Percentiles rank a stretch among this genome's conserved stretches.
phyloP scores from a whole-genome alignment of 1,139 yeast genomes.

The Debaryomyces sp. region DNA sequence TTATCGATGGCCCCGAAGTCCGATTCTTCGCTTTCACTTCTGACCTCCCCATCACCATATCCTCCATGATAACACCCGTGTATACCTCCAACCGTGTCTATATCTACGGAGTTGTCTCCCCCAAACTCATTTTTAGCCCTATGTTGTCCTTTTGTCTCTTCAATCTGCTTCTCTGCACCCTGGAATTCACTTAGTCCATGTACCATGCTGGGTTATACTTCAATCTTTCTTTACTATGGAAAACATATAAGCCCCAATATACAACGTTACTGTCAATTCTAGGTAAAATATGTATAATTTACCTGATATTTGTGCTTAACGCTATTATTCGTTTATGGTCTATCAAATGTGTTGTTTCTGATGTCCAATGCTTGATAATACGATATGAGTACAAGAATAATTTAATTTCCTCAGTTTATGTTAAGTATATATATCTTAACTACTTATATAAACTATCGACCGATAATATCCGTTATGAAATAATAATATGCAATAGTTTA shows the following conservation, averaged over 20 bases:
- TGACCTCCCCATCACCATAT: background rate
- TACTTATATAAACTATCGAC: constrained; percentile 4
- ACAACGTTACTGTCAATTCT: background rate
- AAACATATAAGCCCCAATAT: constrained; percentile 3
- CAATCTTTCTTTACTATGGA: background rate
- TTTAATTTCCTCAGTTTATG: background rate
- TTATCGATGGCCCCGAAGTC: background rate
- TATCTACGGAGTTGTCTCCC: background rate
- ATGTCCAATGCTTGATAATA: background rate
- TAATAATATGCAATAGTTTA: background rate
- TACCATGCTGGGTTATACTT: constrained; percentile 2
- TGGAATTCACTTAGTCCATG: constrained; percentile 2
- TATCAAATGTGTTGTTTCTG: background rate
- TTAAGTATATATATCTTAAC: constrained; percentile 1
- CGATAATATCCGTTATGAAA: background rate
- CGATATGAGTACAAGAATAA: background rate
- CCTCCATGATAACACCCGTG: background rate
- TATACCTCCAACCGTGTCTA: background rate
- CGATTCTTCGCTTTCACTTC: background rate
- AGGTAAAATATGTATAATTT: background rate
- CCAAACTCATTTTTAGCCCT: background rate
- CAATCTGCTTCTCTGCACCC: background rate
- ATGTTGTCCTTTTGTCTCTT: background rate
- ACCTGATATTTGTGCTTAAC: background rate
- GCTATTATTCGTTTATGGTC: background rate